Conservation (phyloP, 768 basidiomycete genomes). For the Kwoniella sp. region DNA sequence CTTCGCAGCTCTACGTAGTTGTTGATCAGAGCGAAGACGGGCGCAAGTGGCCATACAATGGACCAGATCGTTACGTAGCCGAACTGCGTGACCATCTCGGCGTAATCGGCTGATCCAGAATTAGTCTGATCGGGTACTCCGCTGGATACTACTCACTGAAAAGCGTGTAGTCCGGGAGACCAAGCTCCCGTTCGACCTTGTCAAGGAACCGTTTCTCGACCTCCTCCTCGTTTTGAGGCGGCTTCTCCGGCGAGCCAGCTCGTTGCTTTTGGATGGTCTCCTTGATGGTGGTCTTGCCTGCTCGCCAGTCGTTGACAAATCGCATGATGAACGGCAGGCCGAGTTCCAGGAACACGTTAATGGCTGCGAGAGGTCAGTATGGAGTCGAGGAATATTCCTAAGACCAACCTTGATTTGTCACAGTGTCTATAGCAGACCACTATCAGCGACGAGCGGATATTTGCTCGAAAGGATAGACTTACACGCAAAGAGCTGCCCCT, state of each 20-base stretch:
- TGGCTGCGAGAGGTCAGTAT: slow-evolving; percentile 46
- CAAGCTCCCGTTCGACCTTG: slow-evolving; percentile 68
- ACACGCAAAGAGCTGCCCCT: slow-evolving; percentile 87
- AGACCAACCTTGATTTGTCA: slow-evolving; percentile 66
- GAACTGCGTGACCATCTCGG: slow-evolving; percentile 88
- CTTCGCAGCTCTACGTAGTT: slow-evolving; percentile 83
- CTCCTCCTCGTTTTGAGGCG: slow-evolving; percentile 41
- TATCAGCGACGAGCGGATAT: background rate
- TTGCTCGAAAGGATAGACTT: background rate
- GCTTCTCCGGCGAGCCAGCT: slow-evolving; percentile 1
- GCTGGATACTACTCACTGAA: slow-evolving; percentile 54
- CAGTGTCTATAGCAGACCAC: slow-evolving; percentile 47
- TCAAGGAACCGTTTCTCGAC: slow-evolving; percentile 78
- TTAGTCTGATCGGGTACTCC: background rate
- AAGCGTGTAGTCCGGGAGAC: slow-evolving; percentile 71
- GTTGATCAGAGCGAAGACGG: slow-evolving; percentile 82
- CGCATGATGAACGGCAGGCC: slow-evolving; percentile 74
- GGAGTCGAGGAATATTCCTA: background rate
- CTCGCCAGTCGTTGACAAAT: slow-evolving; percentile 52
- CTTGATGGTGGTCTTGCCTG: slow-evolving; percentile 43
- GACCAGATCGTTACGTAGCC: slow-evolving; percentile 90
- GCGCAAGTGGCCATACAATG: slow-evolving; percentile 87
- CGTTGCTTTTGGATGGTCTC: slow-evolving; percentile 18
- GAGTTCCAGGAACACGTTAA: slow-evolving; percentile 73
- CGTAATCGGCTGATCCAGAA: slow-evolving; percentile 62